Evolutionary conservation across 805 yeast genomes (phyloP), one percentile per base, ranked within the genome.

Genomic region (Kodamaea nitidulidarum): DNA sequence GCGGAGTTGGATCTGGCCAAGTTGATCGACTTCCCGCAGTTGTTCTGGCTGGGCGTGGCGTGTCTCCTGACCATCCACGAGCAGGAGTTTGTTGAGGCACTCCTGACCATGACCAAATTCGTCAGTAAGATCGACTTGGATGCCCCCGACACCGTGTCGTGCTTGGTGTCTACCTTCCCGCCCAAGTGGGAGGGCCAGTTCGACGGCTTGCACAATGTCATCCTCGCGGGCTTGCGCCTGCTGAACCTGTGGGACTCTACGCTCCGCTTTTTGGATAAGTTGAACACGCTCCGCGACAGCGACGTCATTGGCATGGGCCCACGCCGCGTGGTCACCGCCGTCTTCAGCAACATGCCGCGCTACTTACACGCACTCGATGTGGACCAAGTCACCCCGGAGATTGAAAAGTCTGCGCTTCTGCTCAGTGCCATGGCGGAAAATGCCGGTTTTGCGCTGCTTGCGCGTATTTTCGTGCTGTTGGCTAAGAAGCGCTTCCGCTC

Each of bases 41-140:
- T 95, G 28, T 93, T 91, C 56, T 93, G 99, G 99, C 83, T 90
- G 0, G 78, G 90, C 24, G 93, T 88, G 10, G 98, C 98, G 0
- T 84, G 96, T 49, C 64, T 93, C 46, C 82, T 82, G 42, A 87
- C 97, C 0, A 75, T 88, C 20, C 95, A 90, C 51, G 98, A 95
- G 56, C 88, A 83, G 49, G 98, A 93, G 54, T 95, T 84, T 52
- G 78, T 88, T 37, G 98, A 95, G 52, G 85, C 84, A 0, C 66
- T 93, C 18, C 84, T 95, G 0, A 80, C 93, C 4, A 64, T 91
- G 51, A 77, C 86, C 20, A 88, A 87, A 51, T 83, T 90, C 51
- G 76, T 93, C 8, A 79, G 90, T 2, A 91, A 88, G 53, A 86
- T 91, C 52, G 96, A 88, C 55, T 64, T 88, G 37, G 88, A 84